Percentiles rank a stretch among this genome's conserved stretches.
Evolutionary conservation across 495 filamentous ascomycete genomes (phyloP).

Genomic region (Aspergillus taichungensis): DNA sequence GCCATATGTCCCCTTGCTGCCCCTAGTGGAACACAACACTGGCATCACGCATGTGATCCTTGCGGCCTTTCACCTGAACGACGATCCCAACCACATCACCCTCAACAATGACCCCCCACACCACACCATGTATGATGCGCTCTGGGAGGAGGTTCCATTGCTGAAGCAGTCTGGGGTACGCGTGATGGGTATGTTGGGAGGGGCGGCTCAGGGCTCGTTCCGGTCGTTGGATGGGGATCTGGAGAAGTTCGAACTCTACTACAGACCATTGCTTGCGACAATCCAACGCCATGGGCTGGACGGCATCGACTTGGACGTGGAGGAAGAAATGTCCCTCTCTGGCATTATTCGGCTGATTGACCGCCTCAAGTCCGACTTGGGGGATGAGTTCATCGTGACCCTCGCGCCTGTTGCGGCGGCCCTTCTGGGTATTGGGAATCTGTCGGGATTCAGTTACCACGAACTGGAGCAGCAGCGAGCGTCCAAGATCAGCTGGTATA

Average conservation of each 20-base stretch:
- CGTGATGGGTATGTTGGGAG: slow-evolving; percentile 76
- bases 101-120: slow-evolving; percentile 67
- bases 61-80: slow-evolving; percentile 74
- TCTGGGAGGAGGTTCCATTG: slow-evolving; percentile 64
- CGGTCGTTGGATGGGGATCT: slow-evolving; percentile 50
- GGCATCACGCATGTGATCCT: slow-evolving; percentile 69
- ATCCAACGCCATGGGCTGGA: slow-evolving; percentile 51
- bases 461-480: slow-evolving; percentile 56
- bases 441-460: slow-evolving; percentile 70
- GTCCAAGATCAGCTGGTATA: slow-evolving; percentile 66
- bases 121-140: slow-evolving; percentile 43
- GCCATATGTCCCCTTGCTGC: slow-evolving; percentile 59
- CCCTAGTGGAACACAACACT: slow-evolving; percentile 50
- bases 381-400: slow-evolving; percentile 61
- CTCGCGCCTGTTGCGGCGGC: slow-evolving; percentile 72
- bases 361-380: slow-evolving; percentile 62
- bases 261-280: slow-evolving; percentile 51
- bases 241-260: slow-evolving; percentile 55
- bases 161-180: slow-evolving; percentile 58
- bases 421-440: slow-evolving; percentile 47
- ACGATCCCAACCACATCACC: slow-evolving; percentile 47
- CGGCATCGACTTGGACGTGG: slow-evolving; percentile 77
- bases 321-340: slow-evolving; percentile 61
- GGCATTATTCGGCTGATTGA: slow-evolving; percentile 67
- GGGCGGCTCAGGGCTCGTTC: slow-evolving; percentile 65